Evolutionary conservation across 2,329 filamentous ascomycete species (phyloP), one percentile per base, ranked within the genome.

Genomic region (Periconia sp.): DNA sequence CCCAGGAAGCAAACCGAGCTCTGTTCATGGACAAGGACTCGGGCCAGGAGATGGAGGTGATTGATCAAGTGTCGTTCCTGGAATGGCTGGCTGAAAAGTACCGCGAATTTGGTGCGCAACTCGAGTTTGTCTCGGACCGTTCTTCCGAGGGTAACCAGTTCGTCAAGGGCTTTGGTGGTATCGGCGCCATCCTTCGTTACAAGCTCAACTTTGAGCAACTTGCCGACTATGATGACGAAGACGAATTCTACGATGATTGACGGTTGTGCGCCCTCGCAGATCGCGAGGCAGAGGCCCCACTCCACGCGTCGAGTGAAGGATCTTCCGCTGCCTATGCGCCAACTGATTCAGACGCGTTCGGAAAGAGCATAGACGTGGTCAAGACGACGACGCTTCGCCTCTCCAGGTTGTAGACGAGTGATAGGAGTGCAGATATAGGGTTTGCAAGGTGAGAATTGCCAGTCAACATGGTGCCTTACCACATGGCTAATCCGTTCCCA

Each of bases 181-280:
- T 99, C 68, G 94, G 94, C 64, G 93, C 93, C 61, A 88, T 99
- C 71, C 86, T 99, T 74, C 92, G 94, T 67, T 99, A 99, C 87
- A 97, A 97, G 83, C 91, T 99, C 83, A 99, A 99, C 83, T 99
- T 99, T 80, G 95, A 99, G 80, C 95, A 99, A 79, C 85, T 99
- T 77, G 89, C 89, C 77, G 94, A 97, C 76, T 83, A 89, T 71
- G 92, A 96, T 76, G 77, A 80, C 57, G 93, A 97, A 76, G 79
- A 81, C 63, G 93, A 97, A 75, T 93, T 93, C 78, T 97, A 96
- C 82, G 87, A 90, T 76, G 85, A 95, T 94, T 93, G 90, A 93
- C 89, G 87, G 84, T 85, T 86, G 85, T 85, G 90, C 82, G 82
- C 84, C 90, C 90, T 93, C 90, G 90, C 88, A 78, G 75, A 80